Evolutionary conservation across 1,284 basidiomycete species (phyloP), one percentile per base, ranked within the genome.

Genomic region (Schizophyllum commune): DNA sequence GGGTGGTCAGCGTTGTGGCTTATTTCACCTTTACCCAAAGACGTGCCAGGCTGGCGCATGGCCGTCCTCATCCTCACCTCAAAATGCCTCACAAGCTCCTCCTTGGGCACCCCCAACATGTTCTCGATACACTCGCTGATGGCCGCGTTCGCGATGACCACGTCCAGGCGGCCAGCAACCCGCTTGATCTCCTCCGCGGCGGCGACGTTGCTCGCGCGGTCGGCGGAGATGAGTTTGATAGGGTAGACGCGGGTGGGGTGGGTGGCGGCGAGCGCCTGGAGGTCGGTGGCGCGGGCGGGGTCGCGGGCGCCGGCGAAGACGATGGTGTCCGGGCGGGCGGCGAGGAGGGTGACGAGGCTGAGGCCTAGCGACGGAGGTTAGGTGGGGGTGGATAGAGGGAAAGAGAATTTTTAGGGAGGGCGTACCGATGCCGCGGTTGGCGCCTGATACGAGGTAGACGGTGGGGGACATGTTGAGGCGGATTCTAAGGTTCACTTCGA

Each of bases 291-390:
- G 9, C 39, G 39, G 3, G 34, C 5, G 22, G 55, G 59, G 47
- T 60, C 27, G 32, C 59, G 59, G n/a, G 59, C 51, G 7, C 47
- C 60, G 27, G 60, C 60, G 20, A 61, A 61, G 27, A 61, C 32
- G 4, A 57, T 54, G 2, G 56, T 47, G 33, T 61, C 57, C 32
- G 60, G 56, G 19, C 60, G 60, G 13, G 60, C 52, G 13, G 60
- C 60, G 17, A 61, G 56, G n/a, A 1, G 20, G 11, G 19, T 8
- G 13, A 51, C 52, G 19, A 61, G 51, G 56, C 51, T 51, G 15
- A 33, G 32, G 7, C 60, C 60, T 47, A 2, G 39, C n/a, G 27
- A 5, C 5, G 27, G 27, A 5, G 27, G 27, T 27, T 27, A 27
- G 27, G 5, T 27, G 27, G 5, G 27, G 27, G 27, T 27, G 27